Percentiles rank a stretch among this genome's conserved stretches.
phyloP scores from a whole-genome alignment of 2,329 filamentous ascomycete genomes.

The Xylaria sp. region DNA sequence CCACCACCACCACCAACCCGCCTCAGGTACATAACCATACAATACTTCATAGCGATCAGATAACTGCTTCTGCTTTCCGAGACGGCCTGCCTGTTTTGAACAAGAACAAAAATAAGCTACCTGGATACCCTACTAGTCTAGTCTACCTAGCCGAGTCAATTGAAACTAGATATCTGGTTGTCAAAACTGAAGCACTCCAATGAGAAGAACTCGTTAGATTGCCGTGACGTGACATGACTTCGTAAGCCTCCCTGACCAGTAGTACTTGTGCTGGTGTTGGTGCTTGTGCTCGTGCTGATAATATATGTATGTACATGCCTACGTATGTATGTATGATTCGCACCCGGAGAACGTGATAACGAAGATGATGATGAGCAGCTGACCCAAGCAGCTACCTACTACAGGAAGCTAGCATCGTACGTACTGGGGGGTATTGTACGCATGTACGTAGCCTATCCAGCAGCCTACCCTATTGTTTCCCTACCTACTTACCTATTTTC shows the following conservation, averaged over 20 bases:
- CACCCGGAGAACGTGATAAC: too few species aligned
- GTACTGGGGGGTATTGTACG: too few species aligned
- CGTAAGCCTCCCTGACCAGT: not conserved
- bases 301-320: conserved; percentile 2
- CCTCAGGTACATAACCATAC: not conserved
- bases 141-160: not conserved
- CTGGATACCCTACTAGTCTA: not conserved
- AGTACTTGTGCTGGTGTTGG: too few species aligned
- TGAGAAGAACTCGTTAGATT: not conserved
- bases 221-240: too few species aligned
- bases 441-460: not conserved
- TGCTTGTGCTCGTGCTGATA: too few species aligned
- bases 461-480: too few species aligned
- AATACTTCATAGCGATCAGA: not conserved
- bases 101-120: not conserved
- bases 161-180: not conserved
- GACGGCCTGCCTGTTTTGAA: not conserved
- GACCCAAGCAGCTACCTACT: too few species aligned
- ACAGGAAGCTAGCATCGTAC: too few species aligned
- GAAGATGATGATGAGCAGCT: too few species aligned
- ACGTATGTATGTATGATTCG: conserved; percentile 1
- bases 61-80: not conserved
- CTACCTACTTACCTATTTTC: not conserved
- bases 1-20: too few species aligned
- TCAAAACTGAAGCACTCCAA: not conserved